Evolutionary conservation across 2,329 filamentous ascomycete genomes (phyloP).

Genomic region (Aspergillus sp.): DNA sequence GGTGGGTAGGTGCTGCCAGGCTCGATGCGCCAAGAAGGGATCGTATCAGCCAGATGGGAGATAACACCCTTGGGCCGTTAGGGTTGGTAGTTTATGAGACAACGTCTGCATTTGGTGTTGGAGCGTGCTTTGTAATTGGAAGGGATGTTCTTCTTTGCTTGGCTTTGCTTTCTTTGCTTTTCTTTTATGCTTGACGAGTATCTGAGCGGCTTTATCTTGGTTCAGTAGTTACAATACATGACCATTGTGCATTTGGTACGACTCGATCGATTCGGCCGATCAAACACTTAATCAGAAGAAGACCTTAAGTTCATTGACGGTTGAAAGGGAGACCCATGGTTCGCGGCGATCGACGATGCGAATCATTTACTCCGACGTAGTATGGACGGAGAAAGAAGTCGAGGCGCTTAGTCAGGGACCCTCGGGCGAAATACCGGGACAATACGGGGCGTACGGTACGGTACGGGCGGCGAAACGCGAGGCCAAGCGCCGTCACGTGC

Average conservation of each 20-base stretch:
- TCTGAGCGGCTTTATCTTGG: not conserved
- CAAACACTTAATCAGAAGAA: too few relatives aligned
- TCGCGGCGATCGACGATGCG: not conserved
- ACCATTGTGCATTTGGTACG: not conserved
- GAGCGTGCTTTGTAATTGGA: not conserved
- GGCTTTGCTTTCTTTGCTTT: not conserved
- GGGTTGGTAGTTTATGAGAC: not conserved
- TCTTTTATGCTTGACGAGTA: not conserved
- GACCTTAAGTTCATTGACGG: too few relatives aligned
- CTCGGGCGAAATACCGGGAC: not conserved
- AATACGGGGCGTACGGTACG: not conserved
- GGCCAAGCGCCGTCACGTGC: constrained; percentile 27
- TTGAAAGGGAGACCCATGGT: not conserved
- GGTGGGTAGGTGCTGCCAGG: too few relatives aligned
- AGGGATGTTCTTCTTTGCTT: not conserved
- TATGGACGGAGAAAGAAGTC: too few relatives aligned
- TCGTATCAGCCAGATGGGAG: too few relatives aligned
- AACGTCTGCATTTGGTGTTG: not conserved
- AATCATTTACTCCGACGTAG: too few relatives aligned
- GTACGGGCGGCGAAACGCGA: constrained; percentile 13
- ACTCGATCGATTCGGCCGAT: not conserved
- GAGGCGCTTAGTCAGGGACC: not conserved
- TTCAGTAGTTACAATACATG: not conserved
- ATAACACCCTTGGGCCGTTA: too few relatives aligned
- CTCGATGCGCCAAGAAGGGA: not conserved